phyloP scores from a whole-genome alignment of 139 green algal genomes.

The Chlamydomonas incerta region DNA sequence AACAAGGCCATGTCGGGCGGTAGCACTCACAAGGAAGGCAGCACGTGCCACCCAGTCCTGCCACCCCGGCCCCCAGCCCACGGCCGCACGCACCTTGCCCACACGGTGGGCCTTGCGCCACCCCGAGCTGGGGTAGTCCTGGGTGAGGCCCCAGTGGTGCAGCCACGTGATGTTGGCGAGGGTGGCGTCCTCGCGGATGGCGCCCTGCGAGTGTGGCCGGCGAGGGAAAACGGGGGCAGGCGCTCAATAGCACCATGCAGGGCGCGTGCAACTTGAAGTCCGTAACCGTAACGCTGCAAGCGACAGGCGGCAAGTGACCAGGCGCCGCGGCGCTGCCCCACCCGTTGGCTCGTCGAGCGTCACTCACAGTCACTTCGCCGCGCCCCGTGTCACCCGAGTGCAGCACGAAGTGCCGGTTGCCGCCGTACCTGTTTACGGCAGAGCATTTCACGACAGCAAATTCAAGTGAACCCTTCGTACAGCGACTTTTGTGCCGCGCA shows the following conservation, averaged over 20 bases:
- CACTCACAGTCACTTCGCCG: slow-evolving; percentile 18
- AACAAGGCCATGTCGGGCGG: neutral
- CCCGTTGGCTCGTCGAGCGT: no score
- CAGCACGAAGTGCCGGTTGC: slow-evolving; percentile 47
- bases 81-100: slow-evolving; percentile 42
- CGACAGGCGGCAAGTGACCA: no score
- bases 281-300: no score
- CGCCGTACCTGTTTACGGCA: neutral
- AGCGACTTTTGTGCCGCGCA: no score
- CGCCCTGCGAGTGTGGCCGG: no score
- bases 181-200: no score
- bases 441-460: no score
- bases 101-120: slow-evolving; percentile 47
- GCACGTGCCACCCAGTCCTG: neutral
- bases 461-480: no score
- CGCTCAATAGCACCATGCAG: no score
- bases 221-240: no score
- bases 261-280: no score
- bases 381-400: slow-evolving; percentile 45
- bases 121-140: neutral
- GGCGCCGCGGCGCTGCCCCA: no score
- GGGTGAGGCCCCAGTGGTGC: slow-evolving; percentile 52
- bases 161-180: slow-evolving; percentile 45
- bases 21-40: neutral
- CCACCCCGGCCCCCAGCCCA: neutral